These are phyloP conservation scores for Trichomonas tenax DNA, from an alignment of 208 protist species.

Conservation along the genomic window DNA sequence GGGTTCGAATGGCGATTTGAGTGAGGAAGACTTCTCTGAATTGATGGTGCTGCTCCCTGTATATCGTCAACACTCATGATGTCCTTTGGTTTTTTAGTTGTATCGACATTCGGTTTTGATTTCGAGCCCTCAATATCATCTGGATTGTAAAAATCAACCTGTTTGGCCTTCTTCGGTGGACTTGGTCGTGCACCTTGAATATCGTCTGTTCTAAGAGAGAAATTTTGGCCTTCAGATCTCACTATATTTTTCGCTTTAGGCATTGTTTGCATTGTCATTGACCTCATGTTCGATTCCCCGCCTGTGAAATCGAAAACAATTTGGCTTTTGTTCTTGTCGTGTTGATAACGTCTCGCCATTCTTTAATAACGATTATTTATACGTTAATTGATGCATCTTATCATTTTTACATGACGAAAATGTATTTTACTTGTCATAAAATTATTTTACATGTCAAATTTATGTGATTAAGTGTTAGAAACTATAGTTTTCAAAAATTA, in stretches of 20 bases:
- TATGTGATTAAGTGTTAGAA: too few relatives aligned
- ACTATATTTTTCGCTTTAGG: not conserved
- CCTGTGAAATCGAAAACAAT: not conserved
- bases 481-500: too few relatives aligned
- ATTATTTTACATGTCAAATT: too few relatives aligned
- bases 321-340: slow-evolving; percentile 13
- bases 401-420: too few relatives aligned
- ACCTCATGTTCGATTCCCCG: not conserved
- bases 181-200: not conserved
- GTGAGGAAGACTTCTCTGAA: not conserved
- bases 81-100: not conserved
- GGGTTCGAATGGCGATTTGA: not conserved
- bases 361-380: not conserved
- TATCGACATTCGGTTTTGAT: not conserved
- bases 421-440: too few relatives aligned
- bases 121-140: not conserved
- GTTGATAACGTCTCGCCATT: not conserved
- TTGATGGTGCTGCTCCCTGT: not conserved
- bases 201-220: not conserved
- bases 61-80: slow-evolving; percentile 10
- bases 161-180: not conserved
- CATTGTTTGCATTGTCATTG: not conserved
- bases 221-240: not conserved
- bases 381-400: not conserved
- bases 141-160: not conserved